Percentiles rank a stretch among this genome's conserved stretches.
Evolutionary conservation across 73 alveolate species (phyloP).

Genomic region (Paramecium biaurelia): DNA sequence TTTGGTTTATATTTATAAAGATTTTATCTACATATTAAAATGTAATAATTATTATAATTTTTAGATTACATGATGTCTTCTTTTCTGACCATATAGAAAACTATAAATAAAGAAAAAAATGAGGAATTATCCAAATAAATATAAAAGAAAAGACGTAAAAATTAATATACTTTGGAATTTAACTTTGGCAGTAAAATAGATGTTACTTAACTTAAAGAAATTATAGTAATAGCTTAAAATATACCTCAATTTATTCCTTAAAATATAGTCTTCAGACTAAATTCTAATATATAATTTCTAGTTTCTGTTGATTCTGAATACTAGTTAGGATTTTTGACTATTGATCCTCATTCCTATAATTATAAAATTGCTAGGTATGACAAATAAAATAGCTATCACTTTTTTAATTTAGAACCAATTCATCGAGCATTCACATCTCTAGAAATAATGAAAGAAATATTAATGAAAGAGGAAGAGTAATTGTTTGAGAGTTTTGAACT

Average conservation of each 20-base stretch:
- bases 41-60: not conserved
- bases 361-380: not conserved
- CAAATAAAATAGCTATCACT: not conserved
- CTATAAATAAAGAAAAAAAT: not conserved
- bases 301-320: not conserved
- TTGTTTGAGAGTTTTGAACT: not conserved
- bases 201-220: not conserved
- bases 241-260: not conserved
- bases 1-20: not conserved
- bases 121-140: not conserved
- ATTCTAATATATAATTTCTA: not conserved
- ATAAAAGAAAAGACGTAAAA: not conserved
- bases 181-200: constrained; percentile 17
- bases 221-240: not conserved
- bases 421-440: not conserved
- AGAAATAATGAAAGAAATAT: not conserved
- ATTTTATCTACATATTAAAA: not conserved
- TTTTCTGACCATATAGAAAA: not conserved
- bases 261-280: not conserved
- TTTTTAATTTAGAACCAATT: not conserved
- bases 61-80: not conserved
- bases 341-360: constrained; percentile 5
- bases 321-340: not conserved
- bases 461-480: not conserved
- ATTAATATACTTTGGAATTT: not conserved